These are phyloP conservation scores for Plasmodium malariae DNA, from an alignment of 169 alveolate species.

Conservation along the genomic window DNA sequence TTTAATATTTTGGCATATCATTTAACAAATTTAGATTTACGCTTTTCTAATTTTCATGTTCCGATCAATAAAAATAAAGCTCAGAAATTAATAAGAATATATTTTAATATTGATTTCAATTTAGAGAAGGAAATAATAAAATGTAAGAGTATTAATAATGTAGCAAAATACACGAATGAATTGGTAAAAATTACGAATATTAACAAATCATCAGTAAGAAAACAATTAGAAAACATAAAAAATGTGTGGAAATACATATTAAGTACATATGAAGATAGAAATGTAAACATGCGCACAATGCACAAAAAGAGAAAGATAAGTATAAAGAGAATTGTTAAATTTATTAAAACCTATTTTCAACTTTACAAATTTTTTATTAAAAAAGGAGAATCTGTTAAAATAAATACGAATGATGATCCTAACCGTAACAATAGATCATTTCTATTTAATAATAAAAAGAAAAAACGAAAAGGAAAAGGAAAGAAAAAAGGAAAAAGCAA, in stretches of 20 bases:
- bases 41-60: constrained; percentile 54
- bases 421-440: constrained; percentile 29
- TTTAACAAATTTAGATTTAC: constrained; percentile 58
- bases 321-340: constrained; percentile 35
- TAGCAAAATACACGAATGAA: constrained; percentile 46
- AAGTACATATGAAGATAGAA: constrained; percentile 55
- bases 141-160: constrained; percentile 58
- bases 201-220: constrained; percentile 65
- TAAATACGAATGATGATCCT: constrained; percentile 34
- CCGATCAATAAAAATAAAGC: constrained; percentile 61
- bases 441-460: constrained; percentile 55
- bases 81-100: constrained; percentile 40
- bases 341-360: constrained; percentile 43
- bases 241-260: constrained; percentile 61
- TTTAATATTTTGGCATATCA: constrained; percentile 63
- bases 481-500: constrained; percentile 35
- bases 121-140: constrained; percentile 62
- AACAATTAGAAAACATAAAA: constrained; percentile 73
- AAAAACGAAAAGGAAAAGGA: constrained; percentile 23
- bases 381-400: constrained; percentile 58
- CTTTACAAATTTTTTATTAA: constrained; percentile 50
- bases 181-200: constrained; percentile 49
- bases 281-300: constrained; percentile 36
- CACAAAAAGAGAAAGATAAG: constrained; percentile 45
- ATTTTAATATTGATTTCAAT: constrained; percentile 61